A percentile compares a stretch with the other conserved stretches of the same genome.
These are phyloP conservation scores for Pythium utonaiense DNA, from an alignment of 352 stramenopile genomes.

Conservation along the genomic window DNA sequence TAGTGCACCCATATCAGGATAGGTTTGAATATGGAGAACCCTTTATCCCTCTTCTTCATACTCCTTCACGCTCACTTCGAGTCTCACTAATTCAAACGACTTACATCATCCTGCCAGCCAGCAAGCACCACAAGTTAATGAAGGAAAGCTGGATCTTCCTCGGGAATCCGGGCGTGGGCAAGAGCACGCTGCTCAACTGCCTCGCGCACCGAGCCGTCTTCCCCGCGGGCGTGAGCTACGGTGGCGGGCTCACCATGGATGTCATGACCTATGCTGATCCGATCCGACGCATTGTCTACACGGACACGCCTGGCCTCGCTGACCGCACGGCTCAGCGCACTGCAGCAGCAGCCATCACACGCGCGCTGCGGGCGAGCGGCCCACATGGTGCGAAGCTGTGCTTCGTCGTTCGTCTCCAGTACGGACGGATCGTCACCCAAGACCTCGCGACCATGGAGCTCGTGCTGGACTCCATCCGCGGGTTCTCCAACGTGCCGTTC, in stretches of 20 bases:
- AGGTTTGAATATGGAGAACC: too few relatives aligned
- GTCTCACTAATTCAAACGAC: too few relatives aligned
- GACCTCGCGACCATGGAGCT: conserved; percentile 16
- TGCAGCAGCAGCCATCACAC: conserved; percentile 7
- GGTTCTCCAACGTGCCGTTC: conserved; percentile 10
- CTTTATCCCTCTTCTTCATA: too few relatives aligned
- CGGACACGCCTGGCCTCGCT: conserved; percentile 12
- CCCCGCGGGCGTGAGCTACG: conserved; percentile 9
- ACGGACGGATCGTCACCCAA: conserved; percentile 1
- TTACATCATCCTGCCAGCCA: too few relatives aligned
- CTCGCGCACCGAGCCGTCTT: conserved; percentile 2
- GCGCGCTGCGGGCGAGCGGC: not conserved
- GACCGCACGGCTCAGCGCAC: not conserved
- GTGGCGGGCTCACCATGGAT: conserved; percentile 4
- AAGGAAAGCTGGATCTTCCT: conserved; percentile 13
- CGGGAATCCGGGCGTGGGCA: conserved; percentile 8
- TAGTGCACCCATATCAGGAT: too few relatives aligned
- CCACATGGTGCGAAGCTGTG: conserved; percentile 6
- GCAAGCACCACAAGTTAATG: too few relatives aligned
- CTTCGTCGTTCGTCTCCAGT: conserved; percentile 10
- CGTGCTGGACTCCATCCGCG: conserved; percentile 14
- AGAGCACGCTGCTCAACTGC: conserved; percentile 22
- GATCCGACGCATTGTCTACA: conserved; percentile 3
- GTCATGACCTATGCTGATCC: not conserved
- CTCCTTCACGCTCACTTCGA: too few relatives aligned